phyloP scores from a whole-genome alignment of 805 yeast genomes.

The Schwanniomyces yamadae region DNA sequence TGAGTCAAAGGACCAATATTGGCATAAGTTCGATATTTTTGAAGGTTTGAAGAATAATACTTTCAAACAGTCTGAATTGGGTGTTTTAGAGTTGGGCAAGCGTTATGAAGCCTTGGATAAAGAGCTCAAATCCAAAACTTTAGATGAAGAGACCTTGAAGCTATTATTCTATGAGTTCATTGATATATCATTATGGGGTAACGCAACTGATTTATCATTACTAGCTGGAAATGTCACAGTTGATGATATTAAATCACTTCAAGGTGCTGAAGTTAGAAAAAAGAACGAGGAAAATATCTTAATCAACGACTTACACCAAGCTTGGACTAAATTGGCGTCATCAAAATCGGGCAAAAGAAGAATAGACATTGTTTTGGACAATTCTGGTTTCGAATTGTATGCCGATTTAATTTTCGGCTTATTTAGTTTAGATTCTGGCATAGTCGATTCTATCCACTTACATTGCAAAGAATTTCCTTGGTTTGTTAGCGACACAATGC shows the following conservation, averaged over 20 bases:
- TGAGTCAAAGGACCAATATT: conserved; percentile 22
- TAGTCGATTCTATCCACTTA: conserved; percentile 62
- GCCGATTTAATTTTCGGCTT: conserved; percentile 31
- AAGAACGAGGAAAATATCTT: conserved; percentile 77
- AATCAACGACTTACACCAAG: conserved; percentile 66
- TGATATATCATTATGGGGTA: conserved; percentile 95
- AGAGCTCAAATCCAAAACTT: conserved; percentile 20
- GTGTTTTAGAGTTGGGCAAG: conserved; percentile 78
- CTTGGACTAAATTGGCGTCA: conserved; percentile 53
- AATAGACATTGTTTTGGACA: conserved; percentile 84
- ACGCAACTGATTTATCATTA: conserved; percentile 91
- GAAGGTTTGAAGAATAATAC: conserved; percentile 67
- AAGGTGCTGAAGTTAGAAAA: conserved; percentile 84
- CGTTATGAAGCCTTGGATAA: conserved; percentile 48
- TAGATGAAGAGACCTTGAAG: conserved; percentile 44
- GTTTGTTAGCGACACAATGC: conserved; percentile 96
- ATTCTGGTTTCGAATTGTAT: conserved; percentile 92
- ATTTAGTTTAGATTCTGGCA: conserved; percentile 58
- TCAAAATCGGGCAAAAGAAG: conserved; percentile 37
- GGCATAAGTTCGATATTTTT: conserved; percentile 67
- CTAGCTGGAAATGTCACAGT: conserved; percentile 78
- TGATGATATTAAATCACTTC: conserved; percentile 87
- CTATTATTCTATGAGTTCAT: conserved; percentile 77
- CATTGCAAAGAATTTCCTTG: conserved; percentile 93
- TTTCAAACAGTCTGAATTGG: conserved; percentile 69